A percentile compares a stretch with the other conserved stretches of the same genome.
These are phyloP conservation scores for Imleria badia DNA, from an alignment of 768 basidiomycete species.

Conservation along the genomic window DNA sequence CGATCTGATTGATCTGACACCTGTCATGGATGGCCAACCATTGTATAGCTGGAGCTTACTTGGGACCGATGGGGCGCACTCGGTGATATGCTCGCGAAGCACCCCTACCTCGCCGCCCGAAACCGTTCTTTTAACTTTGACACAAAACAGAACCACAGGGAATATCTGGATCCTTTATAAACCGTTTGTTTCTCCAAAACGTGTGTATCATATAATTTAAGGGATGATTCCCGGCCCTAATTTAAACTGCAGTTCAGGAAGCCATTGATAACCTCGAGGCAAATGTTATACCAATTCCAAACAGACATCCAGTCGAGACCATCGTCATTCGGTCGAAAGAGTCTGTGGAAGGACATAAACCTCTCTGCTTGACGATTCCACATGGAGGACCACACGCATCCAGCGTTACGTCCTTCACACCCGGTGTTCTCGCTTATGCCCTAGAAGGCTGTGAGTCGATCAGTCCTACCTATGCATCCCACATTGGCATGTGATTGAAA, in stretches of 20 bases:
- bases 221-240: not conserved
- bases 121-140: conserved; percentile 46
- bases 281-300: conserved; percentile 50
- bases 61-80: conserved; percentile 43
- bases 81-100: conserved; percentile 51
- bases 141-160: conserved; percentile 10
- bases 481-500: not conserved
- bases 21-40: conserved; percentile 7
- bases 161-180: conserved; percentile 45
- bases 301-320: conserved; percentile 50
- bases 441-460: conserved; percentile 58
- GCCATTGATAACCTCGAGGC: conserved; percentile 42
- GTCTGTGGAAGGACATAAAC: conserved; percentile 18
- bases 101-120: conserved; percentile 47
- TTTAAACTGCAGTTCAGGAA: conserved; percentile 36
- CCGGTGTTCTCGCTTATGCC: conserved; percentile 44
- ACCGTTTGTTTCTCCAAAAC: conserved; percentile 37
- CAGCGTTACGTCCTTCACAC: conserved; percentile 46
- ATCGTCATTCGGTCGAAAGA: conserved; percentile 45
- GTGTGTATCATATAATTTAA: conserved; percentile 30
- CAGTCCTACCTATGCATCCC: not conserved
- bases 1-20: conserved; percentile 33
- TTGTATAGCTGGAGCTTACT: conserved; percentile 57
- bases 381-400: conserved; percentile 67
- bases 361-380: conserved; percentile 50